Evolutionary conservation across 2,329 filamentous ascomycete genomes (phyloP), one percentile per base, ranked within the genome.

Genomic region (Trichoderma endophyticum): DNA sequence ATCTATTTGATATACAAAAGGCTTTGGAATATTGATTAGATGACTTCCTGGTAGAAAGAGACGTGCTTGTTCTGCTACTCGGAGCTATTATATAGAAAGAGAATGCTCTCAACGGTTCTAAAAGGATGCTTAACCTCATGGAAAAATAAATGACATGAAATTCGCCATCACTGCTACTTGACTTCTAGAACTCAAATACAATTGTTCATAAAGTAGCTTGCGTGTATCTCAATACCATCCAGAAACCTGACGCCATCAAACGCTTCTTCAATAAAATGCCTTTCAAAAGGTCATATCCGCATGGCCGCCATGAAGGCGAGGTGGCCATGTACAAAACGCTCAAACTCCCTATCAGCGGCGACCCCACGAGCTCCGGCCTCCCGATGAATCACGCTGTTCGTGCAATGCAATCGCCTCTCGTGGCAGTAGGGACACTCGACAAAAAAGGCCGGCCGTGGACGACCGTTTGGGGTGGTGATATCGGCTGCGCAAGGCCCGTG

Each of bases 331-430:
- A 92, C 71, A 79, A 82, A n/a, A 83, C 90, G 4, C 86, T 95
- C 71, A 85, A 83, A 39, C 84, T 91, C 0, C 89, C 90, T 0
- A 78, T 75, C 15, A 72, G 71, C 24, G 84, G 87, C 59, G 95
- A 95, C 77, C 93, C 93, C 0, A 94, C 92, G 0, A 81, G 86
- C 1, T 83, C 86, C 1, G 89, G 89, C 68, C 85, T 96, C 1
- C 89, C 89, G 0, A 83, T 26, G 24, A 56, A 56, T 9, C 51
- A 56, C 1, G 51, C 51, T 2, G 51, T 56, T 15, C 51, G 51
- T 6, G 24, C 51, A 14, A 56, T 56, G 51, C n/a, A 56, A 56
- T 56, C 51, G 12, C 51, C 51, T 26, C 51, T 56, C 12, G 14
- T 56, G 24, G 51, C 51, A 14, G 6, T 56, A 14, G 51, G 51